Evolutionary conservation across 1,139 yeast genomes (phyloP).

Genomic region (Geotrichum histeridarum): DNA sequence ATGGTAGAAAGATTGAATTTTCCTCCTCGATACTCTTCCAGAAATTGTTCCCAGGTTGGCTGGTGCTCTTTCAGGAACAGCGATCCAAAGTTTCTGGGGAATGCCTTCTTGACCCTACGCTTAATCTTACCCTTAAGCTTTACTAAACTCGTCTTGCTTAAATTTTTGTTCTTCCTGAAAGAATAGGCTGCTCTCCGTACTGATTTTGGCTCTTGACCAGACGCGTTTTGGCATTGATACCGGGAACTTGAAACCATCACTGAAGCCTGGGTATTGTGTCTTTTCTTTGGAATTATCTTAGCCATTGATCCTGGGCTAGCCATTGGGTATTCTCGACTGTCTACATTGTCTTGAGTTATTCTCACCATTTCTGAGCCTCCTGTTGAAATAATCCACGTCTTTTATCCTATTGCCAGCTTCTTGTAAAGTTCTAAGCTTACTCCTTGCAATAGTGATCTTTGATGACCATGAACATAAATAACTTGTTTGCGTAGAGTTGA

Average conservation of each 20-base stretch:
- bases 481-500: background rate
- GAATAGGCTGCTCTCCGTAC: background rate
- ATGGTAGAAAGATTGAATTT: slow-evolving; percentile 53
- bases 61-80: slow-evolving; percentile 25
- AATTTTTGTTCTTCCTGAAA: slow-evolving; percentile 2
- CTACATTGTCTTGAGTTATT: too few relatives aligned
- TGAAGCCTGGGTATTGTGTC: background rate
- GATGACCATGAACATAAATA: too few relatives aligned
- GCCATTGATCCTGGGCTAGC: background rate
- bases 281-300: background rate
- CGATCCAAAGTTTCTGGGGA: slow-evolving; percentile 24
- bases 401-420: too few relatives aligned
- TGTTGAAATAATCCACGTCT: too few relatives aligned
- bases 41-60: slow-evolving; percentile 54
- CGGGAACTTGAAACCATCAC: too few relatives aligned
- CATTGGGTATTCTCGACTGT: background rate
- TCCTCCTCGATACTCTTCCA: slow-evolving; percentile 59
- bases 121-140: slow-evolving; percentile 10
- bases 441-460: too few relatives aligned
- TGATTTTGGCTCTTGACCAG: background rate
- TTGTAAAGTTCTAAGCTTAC: too few relatives aligned
- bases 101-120: slow-evolving; percentile 15
- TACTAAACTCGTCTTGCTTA: slow-evolving; percentile 5
- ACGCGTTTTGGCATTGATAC: background rate
- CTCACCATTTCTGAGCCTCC: too few relatives aligned